phyloP scores from a whole-genome alignment of 2,329 filamentous ascomycete genomes.

The Pyricularia pennisetigena region DNA sequence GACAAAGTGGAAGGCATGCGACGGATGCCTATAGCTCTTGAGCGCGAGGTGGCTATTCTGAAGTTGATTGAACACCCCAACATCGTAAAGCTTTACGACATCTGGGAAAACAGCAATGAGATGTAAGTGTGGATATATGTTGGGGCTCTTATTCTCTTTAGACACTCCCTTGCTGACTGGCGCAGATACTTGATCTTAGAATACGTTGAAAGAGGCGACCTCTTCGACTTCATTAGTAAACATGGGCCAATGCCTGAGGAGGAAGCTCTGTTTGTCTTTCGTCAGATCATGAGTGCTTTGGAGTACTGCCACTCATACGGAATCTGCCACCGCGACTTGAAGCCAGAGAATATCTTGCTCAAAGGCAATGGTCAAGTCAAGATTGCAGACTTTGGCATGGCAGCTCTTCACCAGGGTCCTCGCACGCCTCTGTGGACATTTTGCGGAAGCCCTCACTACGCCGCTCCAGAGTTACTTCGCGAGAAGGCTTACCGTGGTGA shows the following conservation, averaged over 20 bases:
- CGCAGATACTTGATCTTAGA: conserved; percentile 86
- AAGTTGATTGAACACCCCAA: conserved; percentile 93
- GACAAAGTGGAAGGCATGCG: conserved; percentile 50
- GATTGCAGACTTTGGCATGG: conserved; percentile 97
- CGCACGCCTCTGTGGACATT: conserved; percentile 76
- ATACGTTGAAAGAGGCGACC: conserved; percentile 68
- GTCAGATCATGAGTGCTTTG: conserved; percentile 86
- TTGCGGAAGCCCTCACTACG: conserved; percentile 94
- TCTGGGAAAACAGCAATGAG: conserved; percentile 95
- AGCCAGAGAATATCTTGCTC: conserved; percentile 93
- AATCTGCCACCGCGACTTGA: conserved; percentile 92
- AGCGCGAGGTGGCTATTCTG: conserved; percentile 93
- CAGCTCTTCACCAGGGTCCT: conserved; percentile 73
- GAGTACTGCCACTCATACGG: conserved; percentile 90
- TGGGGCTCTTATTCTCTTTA: conserved; percentile 2
- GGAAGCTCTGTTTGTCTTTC: conserved; percentile 74
- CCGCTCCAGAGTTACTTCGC: conserved; percentile 81
- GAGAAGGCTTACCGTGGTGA: conserved; percentile 72
- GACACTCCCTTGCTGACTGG: conserved; percentile 5
- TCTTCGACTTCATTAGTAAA: conserved; percentile 77
- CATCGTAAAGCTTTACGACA: conserved; percentile 88
- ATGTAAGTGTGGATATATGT: conserved; percentile 50
- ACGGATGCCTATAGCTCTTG: conserved; percentile 77
- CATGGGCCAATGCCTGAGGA: conserved; percentile 68
- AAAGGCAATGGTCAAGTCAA: conserved; percentile 71